Base-by-base conservation (phyloP, 768 basidiomycete genomes). In the Rhizopogon vesiculosus region DNA sequence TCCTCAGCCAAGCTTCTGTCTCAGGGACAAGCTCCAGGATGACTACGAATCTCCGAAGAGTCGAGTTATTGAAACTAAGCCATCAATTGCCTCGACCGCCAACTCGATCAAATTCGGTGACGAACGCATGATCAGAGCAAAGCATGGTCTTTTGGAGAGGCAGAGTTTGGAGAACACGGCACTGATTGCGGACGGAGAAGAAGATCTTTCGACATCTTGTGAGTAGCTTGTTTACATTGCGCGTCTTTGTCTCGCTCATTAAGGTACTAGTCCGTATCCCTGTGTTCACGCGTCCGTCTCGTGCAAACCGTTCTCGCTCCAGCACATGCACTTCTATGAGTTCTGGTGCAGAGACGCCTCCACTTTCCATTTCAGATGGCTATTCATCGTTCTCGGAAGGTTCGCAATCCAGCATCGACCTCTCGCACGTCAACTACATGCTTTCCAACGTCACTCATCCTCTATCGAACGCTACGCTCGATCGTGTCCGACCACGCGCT, bases 361-460 rank as follows among this genome's bases (percentile, higher is more conserved):
- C 89, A 0, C 76, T 90, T 3, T 86, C 86, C 1, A 66, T 77
- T 5, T 88, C 83, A 0, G 88, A 89, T 56, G 82, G 82, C 3
- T 86, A 85, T 1, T 88, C 83, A 2, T 71, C 79, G 0, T 70
- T 83, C 45, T 87, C 85, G 0, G 86, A 83, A 5, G 86, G 85
- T 33, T 91, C 89, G 0, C 82, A 87, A 66, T 89, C 87, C 0
- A 90, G 89, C 69, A 84, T 91, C 54, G 89, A 92, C 66, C 66
- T 91, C 2, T 76, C 79, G 0, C 82, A 83, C 1, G 67, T 92
- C 53, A 83, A 83, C 58, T 59, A 72, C 3, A 68, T 82, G 16
- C 76, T 92, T 16, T 67, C 83, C 5, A 84, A 83, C 45, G 66
- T 77, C 0, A 80, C 83, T 0, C 75, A 82, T 41, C 82, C 85